A percentile compares a stretch with the other conserved stretches of the same genome.
phyloP scores from a whole-genome alignment of 2,329 filamentous ascomycete genomes.

The Didymosphaeria variabile region DNA sequence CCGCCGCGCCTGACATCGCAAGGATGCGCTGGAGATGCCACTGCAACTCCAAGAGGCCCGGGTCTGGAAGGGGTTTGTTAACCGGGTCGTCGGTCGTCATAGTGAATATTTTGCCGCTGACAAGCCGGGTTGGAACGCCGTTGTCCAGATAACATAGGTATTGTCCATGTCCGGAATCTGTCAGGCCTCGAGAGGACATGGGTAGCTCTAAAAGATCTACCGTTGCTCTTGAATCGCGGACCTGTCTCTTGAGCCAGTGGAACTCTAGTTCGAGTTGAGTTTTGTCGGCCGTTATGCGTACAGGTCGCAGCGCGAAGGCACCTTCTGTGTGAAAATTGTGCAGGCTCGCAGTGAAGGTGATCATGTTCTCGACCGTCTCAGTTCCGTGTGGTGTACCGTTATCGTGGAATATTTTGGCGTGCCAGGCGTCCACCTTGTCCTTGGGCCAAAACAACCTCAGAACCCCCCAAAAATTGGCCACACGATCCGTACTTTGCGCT shows the following conservation, averaged over 20 bases:
- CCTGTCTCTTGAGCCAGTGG: slow-evolving; percentile 26
- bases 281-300: slow-evolving; percentile 29
- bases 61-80: slow-evolving; percentile 26
- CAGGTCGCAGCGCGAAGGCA: slow-evolving; percentile 27
- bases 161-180: slow-evolving; percentile 15
- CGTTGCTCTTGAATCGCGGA: slow-evolving; percentile 16
- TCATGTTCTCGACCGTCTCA: slow-evolving; percentile 30
- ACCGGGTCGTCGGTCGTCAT: slow-evolving; percentile 27
- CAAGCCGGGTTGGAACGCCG: slow-evolving; percentile 17
- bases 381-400: slow-evolving; percentile 14
- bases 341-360: slow-evolving; percentile 22
- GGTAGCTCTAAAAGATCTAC: slow-evolving; percentile 22
- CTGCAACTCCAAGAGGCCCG: slow-evolving; percentile 28
- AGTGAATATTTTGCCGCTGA: slow-evolving; percentile 25
- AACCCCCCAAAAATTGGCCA: slow-evolving; percentile 18
- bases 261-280: slow-evolving; percentile 30
- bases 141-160: slow-evolving; percentile 18
- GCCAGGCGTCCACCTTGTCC: slow-evolving; percentile 19
- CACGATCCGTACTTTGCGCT: slow-evolving; percentile 14
- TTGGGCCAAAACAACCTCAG: slow-evolving; percentile 19
- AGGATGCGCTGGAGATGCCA: slow-evolving; percentile 31
- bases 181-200: slow-evolving; percentile 22
- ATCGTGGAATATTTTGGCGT: slow-evolving; percentile 12
- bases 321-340: slow-evolving; percentile 26
- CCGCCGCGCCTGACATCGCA: slow-evolving; percentile 29